These are phyloP conservation scores for Cucumis variabilis DNA, from an alignment of 331 rosid species.

Conservation along the genomic window DNA sequence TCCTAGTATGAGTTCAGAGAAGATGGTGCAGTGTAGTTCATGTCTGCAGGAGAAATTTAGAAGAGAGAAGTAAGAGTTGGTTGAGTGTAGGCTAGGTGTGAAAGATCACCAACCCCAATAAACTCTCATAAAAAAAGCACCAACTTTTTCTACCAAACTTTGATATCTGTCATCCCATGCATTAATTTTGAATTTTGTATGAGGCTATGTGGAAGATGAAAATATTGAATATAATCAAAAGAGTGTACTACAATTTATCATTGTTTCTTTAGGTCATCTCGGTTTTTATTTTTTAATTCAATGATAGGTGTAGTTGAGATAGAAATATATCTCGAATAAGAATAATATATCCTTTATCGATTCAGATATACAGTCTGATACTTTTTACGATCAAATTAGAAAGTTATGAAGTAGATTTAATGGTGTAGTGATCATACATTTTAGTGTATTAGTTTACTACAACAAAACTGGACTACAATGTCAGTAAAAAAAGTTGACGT, in stretches of 20 bases:
- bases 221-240: background rate
- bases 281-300: too few relatives aligned
- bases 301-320: too few relatives aligned
- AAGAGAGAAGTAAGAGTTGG: background rate
- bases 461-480: too few relatives aligned
- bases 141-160: background rate
- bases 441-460: too few relatives aligned
- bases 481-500: too few relatives aligned
- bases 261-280: too few relatives aligned
- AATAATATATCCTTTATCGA: too few relatives aligned
- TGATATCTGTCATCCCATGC: background rate
- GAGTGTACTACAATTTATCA: background rate
- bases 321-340: too few relatives aligned
- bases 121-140: background rate
- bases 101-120: background rate
- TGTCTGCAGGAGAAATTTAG: background rate
- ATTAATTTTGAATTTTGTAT: background rate
- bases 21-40: background rate
- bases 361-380: too few relatives aligned
- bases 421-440: too few relatives aligned
- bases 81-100: background rate
- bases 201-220: background rate
- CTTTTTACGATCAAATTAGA: too few relatives aligned
- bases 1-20: background rate
- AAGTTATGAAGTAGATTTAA: too few relatives aligned